These are phyloP conservation scores for Flammula alnicola DNA, from an alignment of 1,284 basidiomycete genomes.

Conservation along the genomic window DNA sequence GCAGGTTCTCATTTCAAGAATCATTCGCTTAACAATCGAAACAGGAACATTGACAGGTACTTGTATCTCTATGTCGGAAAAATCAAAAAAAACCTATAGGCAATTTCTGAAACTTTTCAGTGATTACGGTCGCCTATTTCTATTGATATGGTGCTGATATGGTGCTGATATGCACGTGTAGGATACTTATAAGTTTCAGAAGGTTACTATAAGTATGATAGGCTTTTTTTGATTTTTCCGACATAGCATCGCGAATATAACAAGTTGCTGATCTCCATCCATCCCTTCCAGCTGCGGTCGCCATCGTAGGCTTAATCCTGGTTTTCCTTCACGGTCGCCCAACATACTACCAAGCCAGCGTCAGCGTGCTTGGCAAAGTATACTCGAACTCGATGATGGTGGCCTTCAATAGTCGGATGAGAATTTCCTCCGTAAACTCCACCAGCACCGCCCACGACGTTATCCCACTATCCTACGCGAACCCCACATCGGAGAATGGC, in stretches of 20 bases:
- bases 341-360: constrained; percentile 17
- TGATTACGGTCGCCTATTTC: background rate
- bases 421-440: constrained; percentile 8
- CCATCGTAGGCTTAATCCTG: background rate
- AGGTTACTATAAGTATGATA: too few species aligned
- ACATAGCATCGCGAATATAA: background rate
- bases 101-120: background rate
- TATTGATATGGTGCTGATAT: too few species aligned
- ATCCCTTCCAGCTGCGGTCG: background rate
- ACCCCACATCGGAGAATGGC: background rate
- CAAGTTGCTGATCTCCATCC: background rate
- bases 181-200: too few species aligned
- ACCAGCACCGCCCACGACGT: constrained; percentile 11
- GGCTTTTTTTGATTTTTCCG: too few species aligned
- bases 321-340: background rate
- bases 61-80: background rate
- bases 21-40: background rate
- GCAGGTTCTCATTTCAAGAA: background rate
- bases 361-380: constrained; percentile 33
- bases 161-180: too few species aligned
- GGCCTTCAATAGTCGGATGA: constrained; percentile 33
- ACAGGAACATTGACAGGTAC: background rate
- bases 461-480: constrained; percentile 4
- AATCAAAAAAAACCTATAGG: too few species aligned
- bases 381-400: constrained; percentile 37